These are phyloP conservation scores for Teratosphaeria viscida DNA, from an alignment of 2,329 filamentous ascomycete species.

Conservation along the genomic window DNA sequence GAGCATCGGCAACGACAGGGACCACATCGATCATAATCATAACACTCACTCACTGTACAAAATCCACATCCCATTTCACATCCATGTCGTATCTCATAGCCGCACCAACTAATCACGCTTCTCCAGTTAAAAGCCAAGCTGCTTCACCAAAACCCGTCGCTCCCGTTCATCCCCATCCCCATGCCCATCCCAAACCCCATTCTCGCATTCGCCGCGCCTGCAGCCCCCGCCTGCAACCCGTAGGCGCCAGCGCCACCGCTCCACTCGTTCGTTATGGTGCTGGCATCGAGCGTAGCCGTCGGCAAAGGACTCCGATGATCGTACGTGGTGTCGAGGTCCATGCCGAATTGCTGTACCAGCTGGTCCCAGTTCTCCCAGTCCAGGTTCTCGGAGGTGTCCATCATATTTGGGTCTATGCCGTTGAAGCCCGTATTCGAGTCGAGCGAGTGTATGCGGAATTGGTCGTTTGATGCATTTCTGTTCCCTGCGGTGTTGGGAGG, in stretches of 20 bases:
- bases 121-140: background rate
- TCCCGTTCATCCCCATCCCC: conserved; percentile 17
- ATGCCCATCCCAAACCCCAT: conserved; percentile 14
- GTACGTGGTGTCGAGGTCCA: conserved; percentile 26
- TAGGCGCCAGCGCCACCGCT: conserved; percentile 6
- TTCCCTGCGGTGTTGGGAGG: background rate
- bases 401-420: conserved; percentile 13
- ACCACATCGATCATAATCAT: background rate
- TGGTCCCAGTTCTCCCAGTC: conserved; percentile 42
- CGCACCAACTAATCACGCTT: background rate
- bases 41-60: background rate
- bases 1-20: background rate
- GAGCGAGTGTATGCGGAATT: conserved; percentile 14
- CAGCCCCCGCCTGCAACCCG: background rate
- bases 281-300: background rate
- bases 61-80: background rate
- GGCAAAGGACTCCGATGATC: conserved; percentile 1
- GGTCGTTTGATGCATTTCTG: background rate
- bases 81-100: background rate
- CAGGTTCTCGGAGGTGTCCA: conserved; percentile 30
- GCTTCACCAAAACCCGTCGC: conserved; percentile 18
- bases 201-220: conserved; percentile 12
- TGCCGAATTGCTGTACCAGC: conserved; percentile 36
- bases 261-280: conserved; percentile 5
- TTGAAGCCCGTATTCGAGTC: conserved; percentile 12